Percentiles rank a stretch among this genome's conserved stretches.
phyloP scores from a whole-genome alignment of 75 land plant species.

The Cupressus sempervirens region DNA sequence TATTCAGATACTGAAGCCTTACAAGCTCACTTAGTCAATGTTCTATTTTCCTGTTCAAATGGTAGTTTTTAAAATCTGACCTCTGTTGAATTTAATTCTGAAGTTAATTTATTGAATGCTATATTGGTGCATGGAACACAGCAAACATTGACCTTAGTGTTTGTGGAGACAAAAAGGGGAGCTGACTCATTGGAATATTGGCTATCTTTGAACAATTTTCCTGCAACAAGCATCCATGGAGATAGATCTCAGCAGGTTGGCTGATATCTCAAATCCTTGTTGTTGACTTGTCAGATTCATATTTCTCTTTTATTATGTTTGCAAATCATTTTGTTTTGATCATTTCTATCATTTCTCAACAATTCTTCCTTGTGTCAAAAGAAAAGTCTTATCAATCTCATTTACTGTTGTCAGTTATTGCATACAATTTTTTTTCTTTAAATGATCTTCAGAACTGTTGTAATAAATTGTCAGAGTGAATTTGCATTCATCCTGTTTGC shows the following conservation, averaged over 20 bases:
- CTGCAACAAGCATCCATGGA: slow-evolving; percentile 93
- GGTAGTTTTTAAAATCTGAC: neutral
- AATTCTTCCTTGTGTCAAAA: neutral
- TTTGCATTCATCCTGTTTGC: neutral
- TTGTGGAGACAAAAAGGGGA: slow-evolving; percentile 97
- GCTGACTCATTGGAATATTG: slow-evolving; percentile 91
- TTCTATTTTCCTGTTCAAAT: neutral
- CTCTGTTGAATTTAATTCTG: neutral
- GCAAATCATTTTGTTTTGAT: neutral
- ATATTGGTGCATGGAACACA: slow-evolving; percentile 18
- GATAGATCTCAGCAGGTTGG: slow-evolving; percentile 77
- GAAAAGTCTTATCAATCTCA: neutral
- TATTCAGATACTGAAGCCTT: neutral
- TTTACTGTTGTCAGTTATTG: neutral
- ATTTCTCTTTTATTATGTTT: neutral
- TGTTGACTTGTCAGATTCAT: neutral
- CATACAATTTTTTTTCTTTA: neutral
- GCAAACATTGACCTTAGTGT: slow-evolving; percentile 84
- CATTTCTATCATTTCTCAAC: neutral
- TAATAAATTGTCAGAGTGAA: neutral
- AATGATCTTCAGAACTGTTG: neutral
- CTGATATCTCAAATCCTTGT: neutral
- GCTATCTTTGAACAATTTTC: slow-evolving; percentile 73
- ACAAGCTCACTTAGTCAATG: neutral
- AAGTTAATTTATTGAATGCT: neutral